Percentiles rank a stretch among this genome's conserved stretches.
These are phyloP conservation scores for Westerdykella aurantiaca DNA, from an alignment of 2,329 filamentous ascomycete species.

Conservation along the genomic window DNA sequence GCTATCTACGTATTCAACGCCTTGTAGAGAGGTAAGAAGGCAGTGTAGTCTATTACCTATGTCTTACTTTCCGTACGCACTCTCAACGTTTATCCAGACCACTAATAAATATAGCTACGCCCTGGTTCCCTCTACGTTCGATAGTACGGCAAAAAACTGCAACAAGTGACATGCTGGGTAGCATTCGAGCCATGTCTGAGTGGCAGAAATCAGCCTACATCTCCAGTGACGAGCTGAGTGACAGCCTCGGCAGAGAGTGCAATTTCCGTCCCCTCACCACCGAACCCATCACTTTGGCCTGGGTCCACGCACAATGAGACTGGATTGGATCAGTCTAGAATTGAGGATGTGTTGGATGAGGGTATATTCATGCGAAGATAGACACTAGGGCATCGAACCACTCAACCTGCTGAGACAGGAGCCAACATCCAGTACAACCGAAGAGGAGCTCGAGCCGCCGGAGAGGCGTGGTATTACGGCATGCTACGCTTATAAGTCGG, in stretches of 20 bases:
- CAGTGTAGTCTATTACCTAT: conserved; percentile 4
- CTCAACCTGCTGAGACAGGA: conserved; percentile 12
- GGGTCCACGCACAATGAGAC: conserved; percentile 11
- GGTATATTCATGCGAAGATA: conserved; percentile 12
- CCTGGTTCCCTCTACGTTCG: conserved; percentile 6
- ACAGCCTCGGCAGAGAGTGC: conserved; percentile 10
- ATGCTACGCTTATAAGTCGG: conserved; percentile 9
- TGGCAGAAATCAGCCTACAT: conserved; percentile 10
- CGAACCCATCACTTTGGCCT: conserved; percentile 9
- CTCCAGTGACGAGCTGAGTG: conserved; percentile 8
- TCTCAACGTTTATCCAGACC: conserved; percentile 9
- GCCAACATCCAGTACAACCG: conserved; percentile 9
- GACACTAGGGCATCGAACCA: conserved; percentile 9
- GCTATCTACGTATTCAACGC: conserved; percentile 5
- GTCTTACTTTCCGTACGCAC: conserved; percentile 8
- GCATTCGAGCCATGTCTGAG: conserved; percentile 8
- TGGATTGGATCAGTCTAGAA: conserved; percentile 12
- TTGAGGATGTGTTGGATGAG: conserved; percentile 11
- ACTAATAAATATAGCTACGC: conserved; percentile 9
- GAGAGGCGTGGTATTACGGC: conserved; percentile 10
- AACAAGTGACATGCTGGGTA: conserved; percentile 10
- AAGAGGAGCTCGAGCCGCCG: conserved; percentile 10
- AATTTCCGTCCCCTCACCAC: conserved; percentile 10
- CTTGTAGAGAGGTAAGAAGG: conserved; percentile 7
- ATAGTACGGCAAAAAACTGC: conserved; percentile 10